Evolutionary conservation across 1,284 basidiomycete species (phyloP), one percentile per base, ranked within the genome.

Genomic region (Puccinia horiana): DNA sequence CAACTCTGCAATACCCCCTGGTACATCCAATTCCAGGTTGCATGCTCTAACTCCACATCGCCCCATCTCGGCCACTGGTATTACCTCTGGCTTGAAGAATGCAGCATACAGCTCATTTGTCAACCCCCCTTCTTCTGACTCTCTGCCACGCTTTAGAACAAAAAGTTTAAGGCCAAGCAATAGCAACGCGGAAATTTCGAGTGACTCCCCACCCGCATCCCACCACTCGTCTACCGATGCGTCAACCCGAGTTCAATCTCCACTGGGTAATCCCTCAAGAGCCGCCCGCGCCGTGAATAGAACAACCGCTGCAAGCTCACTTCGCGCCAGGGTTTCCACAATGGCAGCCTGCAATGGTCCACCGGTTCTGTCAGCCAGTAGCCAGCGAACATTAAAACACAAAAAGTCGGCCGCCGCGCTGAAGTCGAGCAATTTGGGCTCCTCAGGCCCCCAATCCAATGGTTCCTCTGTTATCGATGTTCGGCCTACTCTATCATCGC

Each of bases 321-420:
- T 52, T 16, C 65, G 65, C 40, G 65, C 42, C n/a, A 69, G 65
- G 18, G 65, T 69, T 29, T 69, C 65, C 20, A 69, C 63, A 12
- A 56, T 61, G 49, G 37, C 67, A 44, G 70, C 52, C n/a, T 70
- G 49, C 72, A 54, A 52, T 56, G 54, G 69, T 26, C 70, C 58
- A n/a, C 79, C 69, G 9, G 49, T 73, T 44, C 40, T 72, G 42
- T 72, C 78, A 0, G 65, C 69, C 9, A 72, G 40, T 58, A 72
- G 35, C 75, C 69, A 61, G 26, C 69, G 79, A 16, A 52, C 58
- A 14, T 32, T 81, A 12, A 81, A 81, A 40, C 79, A 74, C 26
- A 81, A 81, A 75, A 81, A 81, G 47, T 81, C 79, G 32, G 78
- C 78, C 14, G 78, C 72, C 29, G 67, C 69, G 18, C 65, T 67